Percentiles rank a stretch among this genome's conserved stretches.
Evolutionary conservation across 2,329 filamentous ascomycete species (phyloP).

Genomic region (Cladophialophora psammophila): DNA sequence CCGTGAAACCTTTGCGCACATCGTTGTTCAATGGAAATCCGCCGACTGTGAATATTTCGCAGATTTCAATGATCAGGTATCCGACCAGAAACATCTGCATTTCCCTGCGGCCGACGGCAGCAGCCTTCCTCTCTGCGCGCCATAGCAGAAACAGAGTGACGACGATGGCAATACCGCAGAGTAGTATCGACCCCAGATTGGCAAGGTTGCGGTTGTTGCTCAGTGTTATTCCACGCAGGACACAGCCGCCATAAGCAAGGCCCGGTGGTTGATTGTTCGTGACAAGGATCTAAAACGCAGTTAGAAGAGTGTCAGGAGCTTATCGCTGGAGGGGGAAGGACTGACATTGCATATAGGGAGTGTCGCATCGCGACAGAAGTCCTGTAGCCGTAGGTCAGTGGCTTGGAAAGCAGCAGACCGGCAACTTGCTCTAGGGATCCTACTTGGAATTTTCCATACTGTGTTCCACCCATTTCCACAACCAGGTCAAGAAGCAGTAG

Average conservation of each 20-base stretch:
- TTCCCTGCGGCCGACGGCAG: slow-evolving; percentile 92
- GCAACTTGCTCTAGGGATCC: slow-evolving; percentile 40
- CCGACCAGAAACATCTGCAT: slow-evolving; percentile 93
- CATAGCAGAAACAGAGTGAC: slow-evolving; percentile 72
- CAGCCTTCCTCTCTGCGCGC: slow-evolving; percentile 86
- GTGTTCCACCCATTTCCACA: slow-evolving; percentile 58
- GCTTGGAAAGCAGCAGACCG: slow-evolving; percentile 33
- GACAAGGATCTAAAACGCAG: slow-evolving; percentile 67
- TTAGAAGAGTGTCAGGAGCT: slow-evolving; percentile 29
- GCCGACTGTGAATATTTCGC: slow-evolving; percentile 95
- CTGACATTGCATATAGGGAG: slow-evolving; percentile 85
- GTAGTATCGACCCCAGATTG: slow-evolving; percentile 90
- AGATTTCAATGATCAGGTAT: slow-evolving; percentile 87
- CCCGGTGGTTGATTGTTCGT: slow-evolving; percentile 65
- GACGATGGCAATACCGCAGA: slow-evolving; percentile 79
- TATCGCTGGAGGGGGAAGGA: slow-evolving; percentile 39
- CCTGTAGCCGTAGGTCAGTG: slow-evolving; percentile 55
- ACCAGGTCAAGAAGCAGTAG: slow-evolving; percentile 20
- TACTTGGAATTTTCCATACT: slow-evolving; percentile 67
- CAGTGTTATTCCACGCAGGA: slow-evolving; percentile 76
- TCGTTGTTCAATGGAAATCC: slow-evolving; percentile 77
- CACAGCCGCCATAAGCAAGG: slow-evolving; percentile 67
- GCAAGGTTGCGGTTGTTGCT: slow-evolving; percentile 71
- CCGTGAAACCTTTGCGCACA: slow-evolving; percentile 82
- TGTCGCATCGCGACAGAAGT: slow-evolving; percentile 84